Evolutionary conservation across 306 rosid species (phyloP).

Genomic region (Glycine tomentella): DNA sequence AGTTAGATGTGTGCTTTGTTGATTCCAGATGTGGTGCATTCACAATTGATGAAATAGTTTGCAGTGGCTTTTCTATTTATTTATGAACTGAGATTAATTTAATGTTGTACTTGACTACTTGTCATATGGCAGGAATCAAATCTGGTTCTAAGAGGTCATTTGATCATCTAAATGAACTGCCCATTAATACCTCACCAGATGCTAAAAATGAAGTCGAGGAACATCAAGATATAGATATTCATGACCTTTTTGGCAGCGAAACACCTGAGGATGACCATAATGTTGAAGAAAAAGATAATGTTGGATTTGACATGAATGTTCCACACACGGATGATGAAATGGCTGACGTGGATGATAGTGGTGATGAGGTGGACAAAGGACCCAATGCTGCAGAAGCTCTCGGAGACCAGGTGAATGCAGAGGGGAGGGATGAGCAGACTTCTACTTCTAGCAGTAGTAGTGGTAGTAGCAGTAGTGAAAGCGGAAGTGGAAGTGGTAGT

Average conservation of each 20-base stretch:
- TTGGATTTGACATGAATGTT: constrained; percentile 52
- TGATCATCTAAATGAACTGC: constrained; percentile 60
- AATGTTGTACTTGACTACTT: constrained; percentile 35
- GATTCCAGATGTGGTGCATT: constrained; percentile 20
- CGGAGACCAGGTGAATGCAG: constrained; percentile 80
- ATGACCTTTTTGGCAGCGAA: constrained; percentile 73
- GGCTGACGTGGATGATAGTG: constrained; percentile 89
- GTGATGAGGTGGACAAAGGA: constrained; percentile 86
- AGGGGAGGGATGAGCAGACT: constrained; percentile 64
- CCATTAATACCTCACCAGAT: constrained; percentile 59
- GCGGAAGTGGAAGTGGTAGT: constrained; percentile 61
- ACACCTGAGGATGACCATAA: constrained; percentile 68
- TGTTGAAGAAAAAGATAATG: constrained; percentile 67
- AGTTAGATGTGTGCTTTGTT: constrained; percentile 28
- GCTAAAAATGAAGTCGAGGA: constrained; percentile 67
- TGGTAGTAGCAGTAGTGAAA: constrained; percentile 70
- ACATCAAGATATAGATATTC: constrained; percentile 74
- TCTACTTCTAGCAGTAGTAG: constrained; percentile 87
- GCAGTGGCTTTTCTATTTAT: background rate
- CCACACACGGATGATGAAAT: constrained; percentile 45
- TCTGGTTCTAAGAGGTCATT: constrained; percentile 53
- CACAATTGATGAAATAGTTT: constrained; percentile 19
- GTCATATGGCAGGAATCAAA: constrained; percentile 62
- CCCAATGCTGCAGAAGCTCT: constrained; percentile 91
- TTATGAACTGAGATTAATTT: constrained; percentile 9